These are phyloP conservation scores for Geosmithia putterillii DNA, from an alignment of 2,329 filamentous ascomycete species.

Conservation along the genomic window DNA sequence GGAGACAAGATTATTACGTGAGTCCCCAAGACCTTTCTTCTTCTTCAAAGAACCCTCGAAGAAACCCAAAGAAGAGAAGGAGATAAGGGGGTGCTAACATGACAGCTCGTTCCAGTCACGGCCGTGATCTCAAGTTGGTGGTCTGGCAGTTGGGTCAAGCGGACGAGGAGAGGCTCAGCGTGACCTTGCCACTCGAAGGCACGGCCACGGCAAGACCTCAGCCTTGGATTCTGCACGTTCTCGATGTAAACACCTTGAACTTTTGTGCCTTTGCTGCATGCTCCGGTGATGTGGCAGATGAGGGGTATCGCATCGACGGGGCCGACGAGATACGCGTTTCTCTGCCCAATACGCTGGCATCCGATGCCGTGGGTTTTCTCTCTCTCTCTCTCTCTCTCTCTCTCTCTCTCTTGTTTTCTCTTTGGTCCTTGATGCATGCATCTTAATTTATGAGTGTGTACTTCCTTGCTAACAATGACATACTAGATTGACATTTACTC, in stretches of 20 bases:
- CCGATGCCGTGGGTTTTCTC: conserved; percentile 36
- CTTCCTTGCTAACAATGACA: neutral
- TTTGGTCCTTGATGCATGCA: neutral
- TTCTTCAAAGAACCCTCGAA: too few species aligned
- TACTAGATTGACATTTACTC: conserved; percentile 67
- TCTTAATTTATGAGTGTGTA: neutral
- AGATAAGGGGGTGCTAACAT: neutral
- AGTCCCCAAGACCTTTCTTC: too few species aligned
- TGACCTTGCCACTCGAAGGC: conserved; percentile 57
- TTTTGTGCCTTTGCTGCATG: conserved; percentile 71
- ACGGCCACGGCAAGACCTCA: conserved; percentile 35
- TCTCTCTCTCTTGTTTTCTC: neutral
- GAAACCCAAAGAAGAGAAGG: too few species aligned
- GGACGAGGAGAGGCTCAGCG: conserved; percentile 55
- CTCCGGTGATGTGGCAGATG: conserved; percentile 25
- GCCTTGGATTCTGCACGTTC: conserved; percentile 76
- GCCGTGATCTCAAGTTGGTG: conserved; percentile 73
- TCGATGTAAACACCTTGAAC: conserved; percentile 87
- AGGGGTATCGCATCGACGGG: conserved; percentile 5
- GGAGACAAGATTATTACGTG: conserved; percentile 76
- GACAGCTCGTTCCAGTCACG: conserved; percentile 55
- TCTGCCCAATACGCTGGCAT: conserved; percentile 65
- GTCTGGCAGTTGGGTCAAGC: conserved; percentile 63
- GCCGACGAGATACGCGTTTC: conserved; percentile 48
- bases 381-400: neutral